Base-by-base conservation (phyloP, 1,284 basidiomycete species). In the Coniferiporia weirii region DNA sequence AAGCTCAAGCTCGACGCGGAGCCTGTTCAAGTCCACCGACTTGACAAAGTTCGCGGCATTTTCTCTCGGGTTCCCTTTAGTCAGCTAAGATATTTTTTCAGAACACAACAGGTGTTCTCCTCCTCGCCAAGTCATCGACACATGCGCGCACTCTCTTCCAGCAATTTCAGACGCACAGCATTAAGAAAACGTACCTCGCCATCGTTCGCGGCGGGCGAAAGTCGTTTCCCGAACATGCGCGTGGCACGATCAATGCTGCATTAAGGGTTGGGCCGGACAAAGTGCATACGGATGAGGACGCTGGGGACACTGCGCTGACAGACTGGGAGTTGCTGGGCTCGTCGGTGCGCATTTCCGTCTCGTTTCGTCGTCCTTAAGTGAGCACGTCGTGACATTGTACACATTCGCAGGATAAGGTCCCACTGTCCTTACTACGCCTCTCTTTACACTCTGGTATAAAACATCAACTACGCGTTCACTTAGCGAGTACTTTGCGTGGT, bases 391-490 rank as follows among this genome's bases (percentile, higher is more conserved):
- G 40, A 20, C 15, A 22, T 15, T 9, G 54, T 46, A 63, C 52
- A 48, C 52, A 17, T 58, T 35, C 15, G 45, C 61, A 83, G 83
- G 70, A 76, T 6, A 72, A 69, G 34, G 74, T 69, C 1, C 83
- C 83, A 9, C 55, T 88, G 22, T 81, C 84, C 1, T 73, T 89
- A 47, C 67, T 89, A 44, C 75, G 76, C 44, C 73, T 89, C 4
- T 74, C 72, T 5, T 74, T 86, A 17, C 70, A 78, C 54, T 87
- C 87, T 3, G 87, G 87, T 0, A 67, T 81, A 57, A 89, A 89
- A 68, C 86, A 89, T 60, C 87, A 89, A 64, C 77, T 89, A n/a
- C 80, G 87, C 38, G 75, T 86, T 8, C 85, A 88, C 61, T 66
- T 84, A 20, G 77, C 87, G 0, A 74, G 79, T 54, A 71, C 68